Percentiles rank a stretch among this genome's conserved stretches.
These are phyloP conservation scores for Mucor saturninus DNA, from an alignment of 371 early-diverging fungal genomes.

Conservation along the genomic window DNA sequence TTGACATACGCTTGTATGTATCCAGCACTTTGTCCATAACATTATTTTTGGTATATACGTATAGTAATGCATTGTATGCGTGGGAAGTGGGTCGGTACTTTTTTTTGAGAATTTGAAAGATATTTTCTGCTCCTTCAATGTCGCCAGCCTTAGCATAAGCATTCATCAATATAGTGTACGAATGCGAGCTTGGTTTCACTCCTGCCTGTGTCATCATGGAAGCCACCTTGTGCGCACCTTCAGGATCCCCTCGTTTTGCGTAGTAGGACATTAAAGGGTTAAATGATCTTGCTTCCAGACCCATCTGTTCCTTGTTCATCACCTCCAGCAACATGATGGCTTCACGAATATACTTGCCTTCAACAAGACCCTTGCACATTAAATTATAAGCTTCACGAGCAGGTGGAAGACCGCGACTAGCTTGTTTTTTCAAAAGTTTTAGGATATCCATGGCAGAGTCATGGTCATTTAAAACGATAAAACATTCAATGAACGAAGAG, in stretches of 20 bases:
- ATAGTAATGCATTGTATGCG: conserved; percentile 41
- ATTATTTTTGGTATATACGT: conserved; percentile 37
- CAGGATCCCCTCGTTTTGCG: conserved; percentile 38
- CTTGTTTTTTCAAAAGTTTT: conserved; percentile 18
- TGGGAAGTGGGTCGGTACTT: conserved; percentile 34
- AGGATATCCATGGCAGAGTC: conserved; percentile 34
- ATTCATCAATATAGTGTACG: conserved; percentile 46
- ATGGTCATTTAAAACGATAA: conserved; percentile 32
- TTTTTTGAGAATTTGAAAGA: conserved; percentile 31
- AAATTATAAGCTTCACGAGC: conserved; percentile 34
- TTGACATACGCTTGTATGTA: conserved; percentile 43
- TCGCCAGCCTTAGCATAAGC: conserved; percentile 51
- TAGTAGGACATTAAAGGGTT: conserved; percentile 34
- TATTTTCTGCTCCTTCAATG: conserved; percentile 35
- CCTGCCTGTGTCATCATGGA: conserved; percentile 31
- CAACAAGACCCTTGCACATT: conserved; percentile 32
- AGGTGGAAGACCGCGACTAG: not conserved
- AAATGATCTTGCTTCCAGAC: conserved; percentile 26
- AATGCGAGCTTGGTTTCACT: conserved; percentile 28
- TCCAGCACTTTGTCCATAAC: conserved; percentile 48
- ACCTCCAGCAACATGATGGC: conserved; percentile 32
- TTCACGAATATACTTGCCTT: conserved; percentile 25
- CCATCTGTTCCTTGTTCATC: conserved; percentile 28
- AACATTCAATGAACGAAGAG: conserved; percentile 44
- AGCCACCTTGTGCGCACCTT: conserved; percentile 26